Evolutionary conservation across 768 basidiomycete genomes (phyloP).

Genomic region (Auriscalpium vulgare): DNA sequence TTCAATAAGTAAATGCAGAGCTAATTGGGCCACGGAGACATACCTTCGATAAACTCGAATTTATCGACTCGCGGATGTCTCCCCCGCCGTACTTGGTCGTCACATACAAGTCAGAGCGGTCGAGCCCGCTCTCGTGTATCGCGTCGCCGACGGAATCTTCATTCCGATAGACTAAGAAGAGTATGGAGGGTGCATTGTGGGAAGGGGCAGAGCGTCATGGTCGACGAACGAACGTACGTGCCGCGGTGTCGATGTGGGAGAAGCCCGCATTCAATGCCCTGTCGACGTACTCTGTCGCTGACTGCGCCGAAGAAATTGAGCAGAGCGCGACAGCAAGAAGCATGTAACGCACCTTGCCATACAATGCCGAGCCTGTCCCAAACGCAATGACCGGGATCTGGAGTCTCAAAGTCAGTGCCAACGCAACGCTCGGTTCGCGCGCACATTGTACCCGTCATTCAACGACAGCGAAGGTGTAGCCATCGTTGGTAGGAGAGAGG

Average conservation of each 20-base stretch:
- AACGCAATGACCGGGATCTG: conserved; percentile 33
- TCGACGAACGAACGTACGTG: neutral
- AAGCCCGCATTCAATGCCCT: neutral
- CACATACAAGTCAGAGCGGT: conserved; percentile 17
- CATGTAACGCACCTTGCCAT: neutral
- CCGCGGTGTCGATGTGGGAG: neutral
- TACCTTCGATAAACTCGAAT: conserved; percentile 38
- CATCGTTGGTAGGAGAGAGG: too few relatives aligned
- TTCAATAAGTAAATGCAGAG: neutral
- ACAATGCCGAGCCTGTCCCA: neutral
- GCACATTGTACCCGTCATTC: too few relatives aligned
- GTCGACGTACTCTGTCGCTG: neutral
- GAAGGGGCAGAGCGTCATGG: too few relatives aligned
- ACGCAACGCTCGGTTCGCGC: too few relatives aligned
- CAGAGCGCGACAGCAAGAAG: too few relatives aligned
- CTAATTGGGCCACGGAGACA: neutral
- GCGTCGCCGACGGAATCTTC: conserved; percentile 1
- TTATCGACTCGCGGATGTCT: conserved; percentile 25
- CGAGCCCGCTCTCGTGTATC: conserved; percentile 2
- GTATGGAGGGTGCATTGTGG: neutral
- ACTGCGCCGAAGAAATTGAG: neutral
- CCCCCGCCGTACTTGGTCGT: conserved; percentile 38
- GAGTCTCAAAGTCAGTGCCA: too few relatives aligned
- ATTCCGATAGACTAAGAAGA: conserved; percentile 3
- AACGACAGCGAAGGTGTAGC: too few relatives aligned